Evolutionary conservation across 2,329 filamentous ascomycete species (phyloP), one percentile per base, ranked within the genome.

Genomic region (Sphaerostilbella broomeana): DNA sequence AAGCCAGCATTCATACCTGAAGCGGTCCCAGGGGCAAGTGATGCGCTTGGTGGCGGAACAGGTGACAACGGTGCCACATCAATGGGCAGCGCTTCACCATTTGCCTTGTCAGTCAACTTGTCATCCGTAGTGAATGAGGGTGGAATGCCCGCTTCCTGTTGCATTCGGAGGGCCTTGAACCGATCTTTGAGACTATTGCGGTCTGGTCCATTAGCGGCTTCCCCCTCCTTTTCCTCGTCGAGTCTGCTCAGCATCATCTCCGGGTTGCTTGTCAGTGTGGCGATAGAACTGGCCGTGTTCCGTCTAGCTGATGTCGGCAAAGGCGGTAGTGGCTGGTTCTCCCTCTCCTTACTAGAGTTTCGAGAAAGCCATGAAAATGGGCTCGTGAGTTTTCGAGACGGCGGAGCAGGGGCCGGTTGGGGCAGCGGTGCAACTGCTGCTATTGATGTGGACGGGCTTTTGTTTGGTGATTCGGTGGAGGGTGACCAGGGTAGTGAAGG

Each of bases 281-380:
- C 80, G 36, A 89, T 72, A 0, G 87, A 94, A 51, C 86, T 86
- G 35, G 77, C 79, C 1, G 87, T 94, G 54, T 90, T 86, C 56
- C 86, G 73, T 51, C 44, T 73, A 53, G 21, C 73, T 65, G 44
- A 72, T 55, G 41, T 49, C 43, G 26, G 82, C 73, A 5, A 75
- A 72, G 10, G 79, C 73, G 36, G 76, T 72, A 28, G 68, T 59
- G 15, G 57, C 53, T n/a, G n/a, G n/a, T n/a, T n/a, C 7, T 77
- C 70, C 47, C 73, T 73, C 4, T 71, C 67, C 52, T 80, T 80
- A 36, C 64, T 67, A 24, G 72, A 70, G 58, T 73, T 81, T 49
- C 86, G 72, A 21, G 86, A 86, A 26, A 94, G 73, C 81, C 86
- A 90, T 26, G 86, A 78, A 53, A 94, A 94, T n/a, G 84, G 86